Conservation (phyloP, 2,329 filamentous ascomycete genomes). For the Fusarium caatingaense region DNA sequence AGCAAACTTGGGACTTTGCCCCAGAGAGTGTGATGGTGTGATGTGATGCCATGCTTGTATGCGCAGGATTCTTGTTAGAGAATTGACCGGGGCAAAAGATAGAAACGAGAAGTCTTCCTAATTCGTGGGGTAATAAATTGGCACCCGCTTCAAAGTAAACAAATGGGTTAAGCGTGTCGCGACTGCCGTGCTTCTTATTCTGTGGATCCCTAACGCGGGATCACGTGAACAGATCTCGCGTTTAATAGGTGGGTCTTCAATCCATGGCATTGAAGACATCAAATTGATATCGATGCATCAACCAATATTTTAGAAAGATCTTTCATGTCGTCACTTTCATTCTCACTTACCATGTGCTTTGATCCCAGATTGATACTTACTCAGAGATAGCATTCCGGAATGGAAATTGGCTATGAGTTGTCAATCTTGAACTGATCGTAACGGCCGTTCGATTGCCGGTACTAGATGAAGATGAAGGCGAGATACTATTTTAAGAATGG, state of each 20-base stretch:
- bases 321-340: neutral
- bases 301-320: neutral
- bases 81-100: constrained; percentile 33
- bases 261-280: neutral
- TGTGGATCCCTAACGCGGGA: constrained; percentile 22
- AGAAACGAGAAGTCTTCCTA: constrained; percentile 6
- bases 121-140: constrained; percentile 39
- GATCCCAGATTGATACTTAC: neutral
- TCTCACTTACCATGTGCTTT: neutral
- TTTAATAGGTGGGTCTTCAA: neutral
- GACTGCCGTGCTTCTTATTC: constrained; percentile 11
- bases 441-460: neutral
- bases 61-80: constrained; percentile 46
- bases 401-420: neutral
- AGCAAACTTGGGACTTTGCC: constrained; percentile 37
- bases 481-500: neutral
- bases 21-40: constrained; percentile 36
- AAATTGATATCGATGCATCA: neutral
- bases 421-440: neutral
- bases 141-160: constrained; percentile 43
- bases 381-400: neutral
- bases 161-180: constrained; percentile 39
- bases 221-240: constrained; percentile 36
- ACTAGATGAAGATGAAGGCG: neutral
- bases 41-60: constrained; percentile 30